A percentile compares a stretch with the other conserved stretches of the same genome.
Evolutionary conservation across 495 filamentous ascomycete genomes (phyloP).

Genomic region (Penicillium silybi): DNA sequence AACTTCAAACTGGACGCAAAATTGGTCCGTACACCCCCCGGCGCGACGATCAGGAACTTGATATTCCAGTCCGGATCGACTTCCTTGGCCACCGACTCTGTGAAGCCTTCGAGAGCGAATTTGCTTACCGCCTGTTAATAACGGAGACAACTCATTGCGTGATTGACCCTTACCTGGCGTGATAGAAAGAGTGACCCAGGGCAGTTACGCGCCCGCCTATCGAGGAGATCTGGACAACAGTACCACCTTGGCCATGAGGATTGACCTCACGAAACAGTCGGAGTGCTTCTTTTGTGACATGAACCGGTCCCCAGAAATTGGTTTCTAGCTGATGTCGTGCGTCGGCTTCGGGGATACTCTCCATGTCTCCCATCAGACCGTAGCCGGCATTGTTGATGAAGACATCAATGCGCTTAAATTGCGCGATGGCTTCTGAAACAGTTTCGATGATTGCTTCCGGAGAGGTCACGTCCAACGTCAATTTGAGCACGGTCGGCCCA

Average conservation of each 20-base stretch:
- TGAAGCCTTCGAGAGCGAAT: slow-evolving; percentile 55
- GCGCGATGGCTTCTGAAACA: slow-evolving; percentile 27
- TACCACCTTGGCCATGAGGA: slow-evolving; percentile 35
- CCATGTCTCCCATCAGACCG: slow-evolving; percentile 40
- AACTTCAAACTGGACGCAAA: slow-evolving; percentile 16
- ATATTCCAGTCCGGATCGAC: slow-evolving; percentile 47
- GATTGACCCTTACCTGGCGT: slow-evolving; percentile 31
- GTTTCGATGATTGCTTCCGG: slow-evolving; percentile 36
- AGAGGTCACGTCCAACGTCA: slow-evolving; percentile 45
- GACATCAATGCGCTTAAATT: slow-evolving; percentile 49
- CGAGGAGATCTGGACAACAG: slow-evolving; percentile 51
- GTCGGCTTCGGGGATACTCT: slow-evolving; percentile 36
- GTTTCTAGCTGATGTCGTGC: slow-evolving; percentile 42
- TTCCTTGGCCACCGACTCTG: slow-evolving; percentile 49
- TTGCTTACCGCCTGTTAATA: slow-evolving; percentile 26
- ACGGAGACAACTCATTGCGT: neutral
- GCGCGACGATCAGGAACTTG: slow-evolving; percentile 18
- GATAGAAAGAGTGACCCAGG: slow-evolving; percentile 48
- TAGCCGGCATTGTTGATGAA: slow-evolving; percentile 58
- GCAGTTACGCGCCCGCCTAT: slow-evolving; percentile 48
- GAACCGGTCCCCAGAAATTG: slow-evolving; percentile 48
- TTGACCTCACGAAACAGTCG: slow-evolving; percentile 12
- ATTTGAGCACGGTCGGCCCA: slow-evolving; percentile 34
- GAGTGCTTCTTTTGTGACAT: slow-evolving; percentile 36
- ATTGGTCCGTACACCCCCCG: slow-evolving; percentile 23